Evolutionary conservation across 2,329 filamentous ascomycete genomes (phyloP).

Genomic region (Xylaria sp.): DNA sequence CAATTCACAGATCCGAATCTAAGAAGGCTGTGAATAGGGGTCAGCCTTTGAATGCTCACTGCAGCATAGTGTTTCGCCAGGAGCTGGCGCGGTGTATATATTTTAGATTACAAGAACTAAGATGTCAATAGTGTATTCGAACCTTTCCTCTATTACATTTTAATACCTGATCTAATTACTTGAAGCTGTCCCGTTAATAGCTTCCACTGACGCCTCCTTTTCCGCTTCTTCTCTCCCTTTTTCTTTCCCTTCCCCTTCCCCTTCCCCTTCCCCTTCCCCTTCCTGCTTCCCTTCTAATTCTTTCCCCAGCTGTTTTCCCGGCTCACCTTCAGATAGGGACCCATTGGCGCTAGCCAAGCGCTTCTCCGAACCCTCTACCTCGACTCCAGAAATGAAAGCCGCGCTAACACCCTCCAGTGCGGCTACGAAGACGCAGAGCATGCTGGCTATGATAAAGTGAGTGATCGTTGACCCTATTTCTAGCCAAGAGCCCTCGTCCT

Average conservation of each 20-base stretch:
- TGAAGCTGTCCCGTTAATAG: slow-evolving; percentile 21
- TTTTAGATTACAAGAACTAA: no score
- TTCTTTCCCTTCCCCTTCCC: neutral
- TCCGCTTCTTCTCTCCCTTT: neutral
- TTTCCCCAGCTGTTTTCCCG: neutral
- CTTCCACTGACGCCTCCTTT: slow-evolving; percentile 14
- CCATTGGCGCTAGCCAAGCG: slow-evolving; percentile 26
- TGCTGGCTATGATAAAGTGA: slow-evolving; percentile 92
- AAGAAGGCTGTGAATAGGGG: neutral
- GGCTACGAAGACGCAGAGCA: slow-evolving; percentile 90
- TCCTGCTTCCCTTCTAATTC: slow-evolving; percentile 12
- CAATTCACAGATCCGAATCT: no score
- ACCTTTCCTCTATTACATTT: slow-evolving; percentile 14
- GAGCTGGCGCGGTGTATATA: no score
- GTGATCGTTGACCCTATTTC: slow-evolving; percentile 98
- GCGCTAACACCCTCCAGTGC: slow-evolving; percentile 87
- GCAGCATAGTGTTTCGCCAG: neutral
- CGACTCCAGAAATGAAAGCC: slow-evolving; percentile 82
- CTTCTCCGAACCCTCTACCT: slow-evolving; percentile 61
- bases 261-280: slow-evolving; percentile 1
- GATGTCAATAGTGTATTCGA: neutral
- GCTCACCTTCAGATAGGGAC: slow-evolving; percentile 19
- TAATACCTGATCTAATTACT: slow-evolving; percentile 29
- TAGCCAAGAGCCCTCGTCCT: slow-evolving; percentile 95
- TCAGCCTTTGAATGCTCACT: no score